These are phyloP conservation scores for Linum lewisii DNA, from an alignment of 345 rosid genomes.

Conservation along the genomic window DNA sequence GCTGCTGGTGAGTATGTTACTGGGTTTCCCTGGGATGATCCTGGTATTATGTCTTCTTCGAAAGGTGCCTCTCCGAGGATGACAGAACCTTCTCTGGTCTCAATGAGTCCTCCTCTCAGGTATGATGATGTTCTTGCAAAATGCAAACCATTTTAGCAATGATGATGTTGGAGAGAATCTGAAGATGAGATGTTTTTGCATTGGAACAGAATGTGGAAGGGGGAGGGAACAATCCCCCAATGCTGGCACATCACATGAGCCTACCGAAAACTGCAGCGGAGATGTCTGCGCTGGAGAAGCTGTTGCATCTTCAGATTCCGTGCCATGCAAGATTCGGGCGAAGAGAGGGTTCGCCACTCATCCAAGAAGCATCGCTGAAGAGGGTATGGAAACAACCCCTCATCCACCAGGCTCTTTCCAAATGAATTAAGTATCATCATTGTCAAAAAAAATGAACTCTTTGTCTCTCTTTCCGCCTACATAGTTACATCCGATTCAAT, in stretches of 20 bases:
- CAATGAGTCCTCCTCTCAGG: slow-evolving; percentile 36
- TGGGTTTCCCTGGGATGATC: slow-evolving; percentile 42
- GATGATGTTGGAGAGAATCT: neutral
- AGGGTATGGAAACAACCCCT: slow-evolving; percentile 38
- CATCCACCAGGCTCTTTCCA: neutral
- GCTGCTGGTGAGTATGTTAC: slow-evolving; percentile 15
- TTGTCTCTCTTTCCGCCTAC: neutral
- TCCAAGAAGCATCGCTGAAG: slow-evolving; percentile 97
- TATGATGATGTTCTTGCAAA: slow-evolving; percentile 8
- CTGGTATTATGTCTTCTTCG: slow-evolving; percentile 24
- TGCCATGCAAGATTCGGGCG: slow-evolving; percentile 89
- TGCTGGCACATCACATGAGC: slow-evolving; percentile 80
- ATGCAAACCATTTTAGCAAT: too few relatives aligned
- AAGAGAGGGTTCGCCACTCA: slow-evolving; percentile 97
- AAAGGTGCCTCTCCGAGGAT: slow-evolving; percentile 29
- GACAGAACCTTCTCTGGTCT: slow-evolving; percentile 48
- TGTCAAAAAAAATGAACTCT: too few relatives aligned
- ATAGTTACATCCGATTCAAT: neutral
- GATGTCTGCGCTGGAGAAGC: slow-evolving; percentile 45
- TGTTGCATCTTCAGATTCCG: slow-evolving; percentile 61
- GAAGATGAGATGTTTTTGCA: neutral
- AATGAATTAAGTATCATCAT: neutral
- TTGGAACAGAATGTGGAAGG: slow-evolving; percentile 35
- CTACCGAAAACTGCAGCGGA: slow-evolving; percentile 63
- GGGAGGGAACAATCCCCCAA: slow-evolving; percentile 31